Percentiles rank a stretch among this genome's conserved stretches.
These are phyloP conservation scores for Cladosporium velox DNA, from an alignment of 2,329 filamentous ascomycete species.

Conservation along the genomic window DNA sequence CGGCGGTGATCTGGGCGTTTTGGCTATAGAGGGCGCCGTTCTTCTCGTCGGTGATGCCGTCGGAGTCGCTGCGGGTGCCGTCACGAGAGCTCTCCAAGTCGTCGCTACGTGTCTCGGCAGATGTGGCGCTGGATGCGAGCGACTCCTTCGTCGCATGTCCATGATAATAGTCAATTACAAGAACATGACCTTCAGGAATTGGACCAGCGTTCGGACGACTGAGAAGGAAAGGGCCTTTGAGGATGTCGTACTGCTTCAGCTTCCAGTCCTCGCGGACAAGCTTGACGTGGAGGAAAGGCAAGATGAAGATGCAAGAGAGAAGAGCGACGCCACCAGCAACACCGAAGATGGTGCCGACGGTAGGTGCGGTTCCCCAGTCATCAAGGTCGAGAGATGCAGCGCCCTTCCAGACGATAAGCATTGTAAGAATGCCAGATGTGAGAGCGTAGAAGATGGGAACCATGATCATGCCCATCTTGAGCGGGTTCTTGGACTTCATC, in stretches of 20 bases:
- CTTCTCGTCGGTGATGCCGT: conserved; percentile 22
- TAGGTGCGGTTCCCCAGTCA: conserved; percentile 42
- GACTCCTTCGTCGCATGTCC: conserved; percentile 54
- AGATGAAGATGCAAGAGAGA: conserved; percentile 54
- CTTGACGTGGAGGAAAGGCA: conserved; percentile 60
- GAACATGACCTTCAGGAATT: conserved; percentile 21
- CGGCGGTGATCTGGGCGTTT: conserved; percentile 18
- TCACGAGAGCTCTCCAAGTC: conserved; percentile 25
- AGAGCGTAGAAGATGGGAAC: conserved; percentile 61
- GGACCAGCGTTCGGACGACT: conserved; percentile 42
- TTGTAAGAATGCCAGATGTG: conserved; percentile 56
- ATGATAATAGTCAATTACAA: conserved; percentile 58
- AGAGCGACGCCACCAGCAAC: conserved; percentile 53
- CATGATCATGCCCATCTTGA: conserved; percentile 54
- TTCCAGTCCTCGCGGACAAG: conserved; percentile 63
- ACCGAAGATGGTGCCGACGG: conserved; percentile 56
- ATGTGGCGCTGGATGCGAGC: conserved; percentile 41
- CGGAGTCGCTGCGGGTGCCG: conserved; percentile 13
- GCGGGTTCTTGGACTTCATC: conserved; percentile 56
- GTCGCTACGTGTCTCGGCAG: conserved; percentile 23
- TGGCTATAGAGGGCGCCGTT: conserved; percentile 9
- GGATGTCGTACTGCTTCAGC: conserved; percentile 56
- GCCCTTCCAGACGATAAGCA: conserved; percentile 45
- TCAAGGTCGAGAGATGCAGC: conserved; percentile 51
- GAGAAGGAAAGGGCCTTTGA: conserved; percentile 43